Evolutionary conservation across 805 yeast species (phyloP).

Genomic region (Cyberlindnera amylophila): DNA sequence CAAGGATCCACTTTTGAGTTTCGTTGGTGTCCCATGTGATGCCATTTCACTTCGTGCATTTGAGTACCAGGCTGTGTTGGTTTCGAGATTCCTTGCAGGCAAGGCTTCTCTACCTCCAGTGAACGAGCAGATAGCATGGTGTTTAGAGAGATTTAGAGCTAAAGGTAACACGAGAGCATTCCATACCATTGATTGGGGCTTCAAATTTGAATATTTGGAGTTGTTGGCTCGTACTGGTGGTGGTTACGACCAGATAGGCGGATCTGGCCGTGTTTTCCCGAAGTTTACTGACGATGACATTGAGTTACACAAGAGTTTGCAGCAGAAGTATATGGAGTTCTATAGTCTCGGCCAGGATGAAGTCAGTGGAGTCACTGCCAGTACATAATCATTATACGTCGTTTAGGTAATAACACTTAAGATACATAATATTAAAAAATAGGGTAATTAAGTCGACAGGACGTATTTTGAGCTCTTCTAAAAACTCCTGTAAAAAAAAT

Average conservation of each 20-base stretch:
- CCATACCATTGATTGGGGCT: slow-evolving; percentile 35
- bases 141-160: slow-evolving; percentile 22
- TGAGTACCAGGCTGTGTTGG: slow-evolving; percentile 39
- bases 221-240: slow-evolving; percentile 30
- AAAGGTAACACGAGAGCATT: slow-evolving; percentile 30
- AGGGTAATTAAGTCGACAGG: too few relatives aligned
- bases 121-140: slow-evolving; percentile 32
- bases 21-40: slow-evolving; percentile 36
- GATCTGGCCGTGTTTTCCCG: slow-evolving; percentile 25
- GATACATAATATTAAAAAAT: too few relatives aligned
- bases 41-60: slow-evolving; percentile 38
- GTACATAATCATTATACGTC: too few relatives aligned
- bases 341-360: slow-evolving; percentile 14
- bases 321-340: slow-evolving; percentile 16
- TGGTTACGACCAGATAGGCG: slow-evolving; percentile 15
- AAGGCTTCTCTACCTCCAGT: slow-evolving; percentile 29
- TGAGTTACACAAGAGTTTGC: slow-evolving; percentile 20
- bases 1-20: slow-evolving; percentile 32
- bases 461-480: too few relatives aligned
- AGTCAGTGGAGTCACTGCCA: background rate
- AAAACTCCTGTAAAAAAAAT: too few relatives aligned
- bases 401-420: too few relatives aligned
- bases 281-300: slow-evolving; percentile 26
- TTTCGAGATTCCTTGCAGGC: slow-evolving; percentile 33
- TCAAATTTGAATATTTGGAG: slow-evolving; percentile 29